These are phyloP conservation scores for Scytalidium lignicola DNA, from an alignment of 2,329 filamentous ascomycete species.

Conservation along the genomic window DNA sequence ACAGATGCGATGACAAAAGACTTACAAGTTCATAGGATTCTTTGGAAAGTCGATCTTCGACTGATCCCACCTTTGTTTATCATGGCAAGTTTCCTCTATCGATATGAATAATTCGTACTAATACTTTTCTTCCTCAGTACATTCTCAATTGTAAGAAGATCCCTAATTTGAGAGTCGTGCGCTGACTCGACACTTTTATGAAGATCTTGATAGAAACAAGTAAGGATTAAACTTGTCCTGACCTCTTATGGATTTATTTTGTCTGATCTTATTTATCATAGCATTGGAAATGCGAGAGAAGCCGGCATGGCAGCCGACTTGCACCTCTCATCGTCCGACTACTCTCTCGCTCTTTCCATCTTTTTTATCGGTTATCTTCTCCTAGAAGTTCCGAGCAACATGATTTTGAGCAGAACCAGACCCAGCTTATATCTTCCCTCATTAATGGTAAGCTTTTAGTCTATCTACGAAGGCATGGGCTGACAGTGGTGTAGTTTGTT, in stretches of 20 bases:
- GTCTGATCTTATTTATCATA: slow-evolving; percentile 16
- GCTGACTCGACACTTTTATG: not conserved
- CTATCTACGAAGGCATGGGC: slow-evolving; percentile 29
- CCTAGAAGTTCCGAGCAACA: slow-evolving; percentile 44
- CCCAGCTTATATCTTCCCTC: slow-evolving; percentile 40
- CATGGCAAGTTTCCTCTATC: slow-evolving; percentile 1
- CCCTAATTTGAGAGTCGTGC: not conserved
- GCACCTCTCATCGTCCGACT: slow-evolving; percentile 7
- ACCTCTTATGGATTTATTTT: too few relatives aligned
- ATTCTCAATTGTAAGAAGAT: slow-evolving; percentile 5
- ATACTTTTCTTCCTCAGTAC: not conserved
- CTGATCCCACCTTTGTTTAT: slow-evolving; percentile 11
- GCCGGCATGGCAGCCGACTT: slow-evolving; percentile 50
- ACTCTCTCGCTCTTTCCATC: slow-evolving; percentile 17
- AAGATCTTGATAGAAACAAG: slow-evolving; percentile 6
- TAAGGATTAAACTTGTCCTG: not conserved
- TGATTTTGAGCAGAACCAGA: slow-evolving; percentile 38
- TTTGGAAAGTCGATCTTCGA: slow-evolving; percentile 11
- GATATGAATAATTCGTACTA: not conserved
- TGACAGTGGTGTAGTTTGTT: slow-evolving; percentile 20
- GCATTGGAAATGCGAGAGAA: slow-evolving; percentile 49
- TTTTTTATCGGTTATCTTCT: slow-evolving; percentile 48
- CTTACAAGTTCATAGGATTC: slow-evolving; percentile 6
- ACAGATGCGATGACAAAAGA: not conserved
- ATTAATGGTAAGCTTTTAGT: slow-evolving; percentile 20